phyloP scores from a whole-genome alignment of 2,329 filamentous ascomycete species.

The Fusarium verrucosum region DNA sequence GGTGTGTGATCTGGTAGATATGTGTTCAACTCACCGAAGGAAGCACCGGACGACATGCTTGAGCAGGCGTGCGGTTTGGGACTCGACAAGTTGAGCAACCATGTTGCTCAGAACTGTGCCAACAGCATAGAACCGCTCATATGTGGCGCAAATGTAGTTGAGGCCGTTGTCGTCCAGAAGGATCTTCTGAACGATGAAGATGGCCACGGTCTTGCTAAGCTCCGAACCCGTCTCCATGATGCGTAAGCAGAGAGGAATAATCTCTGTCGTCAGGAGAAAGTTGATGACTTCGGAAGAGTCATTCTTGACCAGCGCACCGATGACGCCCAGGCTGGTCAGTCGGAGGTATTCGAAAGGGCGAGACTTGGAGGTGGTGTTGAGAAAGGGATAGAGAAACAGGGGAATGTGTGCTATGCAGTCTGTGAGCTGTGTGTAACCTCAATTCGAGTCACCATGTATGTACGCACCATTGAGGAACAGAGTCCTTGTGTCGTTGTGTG shows the following conservation, averaged over 20 bases:
- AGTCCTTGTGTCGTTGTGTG: constrained; percentile 93
- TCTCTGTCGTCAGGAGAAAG: constrained; percentile 97
- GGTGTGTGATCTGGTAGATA: not conserved
- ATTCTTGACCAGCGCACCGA: constrained; percentile 97
- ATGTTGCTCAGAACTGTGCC: constrained; percentile 98
- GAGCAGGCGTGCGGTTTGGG: constrained; percentile 92
- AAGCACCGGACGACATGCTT: constrained; percentile 99
- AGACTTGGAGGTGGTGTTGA: constrained; percentile 98
- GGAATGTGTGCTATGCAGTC: constrained; percentile 83
- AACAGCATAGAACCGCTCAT: constrained; percentile 97
- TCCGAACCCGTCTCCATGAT: constrained; percentile 99
- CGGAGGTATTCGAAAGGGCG: constrained; percentile 97
- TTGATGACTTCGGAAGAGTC: constrained; percentile 99
- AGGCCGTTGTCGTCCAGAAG: constrained; percentile 94
- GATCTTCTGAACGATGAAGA: constrained; percentile 99
- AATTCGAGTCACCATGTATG: not conserved
- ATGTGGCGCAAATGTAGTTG: constrained; percentile 98
- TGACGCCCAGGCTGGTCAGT: constrained; percentile 93
- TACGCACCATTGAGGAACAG: constrained; percentile 88
- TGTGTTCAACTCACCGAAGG: constrained; percentile 76
- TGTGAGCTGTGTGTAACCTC: constrained; percentile 22
- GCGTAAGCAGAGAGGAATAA: constrained; percentile 94
- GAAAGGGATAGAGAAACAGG: constrained; percentile 95
- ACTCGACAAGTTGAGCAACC: constrained; percentile 96
- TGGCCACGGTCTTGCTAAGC: constrained; percentile 97